Conservation (phyloP, 2,329 filamentous ascomycete species). For the Didymella pinodella region DNA sequence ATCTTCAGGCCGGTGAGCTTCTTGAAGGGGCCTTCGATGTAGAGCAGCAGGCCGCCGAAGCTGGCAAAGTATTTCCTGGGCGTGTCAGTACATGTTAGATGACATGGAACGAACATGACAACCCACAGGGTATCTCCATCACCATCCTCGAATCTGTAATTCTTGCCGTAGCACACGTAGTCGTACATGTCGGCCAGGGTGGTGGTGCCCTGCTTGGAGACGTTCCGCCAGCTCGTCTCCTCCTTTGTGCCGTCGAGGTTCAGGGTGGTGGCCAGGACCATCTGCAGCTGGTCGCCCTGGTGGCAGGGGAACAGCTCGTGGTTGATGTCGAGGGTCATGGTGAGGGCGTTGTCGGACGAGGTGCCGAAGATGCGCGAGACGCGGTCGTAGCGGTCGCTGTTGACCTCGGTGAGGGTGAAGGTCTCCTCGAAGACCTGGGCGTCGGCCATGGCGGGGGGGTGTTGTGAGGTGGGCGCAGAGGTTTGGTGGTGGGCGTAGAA, state of each 20-base stretch:
- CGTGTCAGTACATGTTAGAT: constrained; percentile 34
- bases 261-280: constrained; percentile 85
- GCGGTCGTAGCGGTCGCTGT: constrained; percentile 92
- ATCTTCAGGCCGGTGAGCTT: constrained; percentile 91
- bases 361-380: constrained; percentile 84
- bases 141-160: constrained; percentile 86
- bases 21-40: constrained; percentile 92
- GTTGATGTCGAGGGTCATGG: constrained; percentile 91
- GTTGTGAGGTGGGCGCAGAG: too few species aligned
- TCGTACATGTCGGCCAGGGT: constrained; percentile 80
- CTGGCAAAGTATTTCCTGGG: constrained; percentile 89
- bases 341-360: constrained; percentile 77
- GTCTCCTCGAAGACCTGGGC: constrained; percentile 92
- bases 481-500: constrained; percentile 7
- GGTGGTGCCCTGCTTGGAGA: constrained; percentile 58
- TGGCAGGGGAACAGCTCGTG: constrained; percentile 84
- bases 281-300: constrained; percentile 76
- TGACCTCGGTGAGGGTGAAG: constrained; percentile 81
- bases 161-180: constrained; percentile 88
- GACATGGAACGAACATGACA: neutral
- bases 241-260: constrained; percentile 78
- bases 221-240: constrained; percentile 70
- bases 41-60: constrained; percentile 90
- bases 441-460: constrained; percentile 69
- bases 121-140: constrained; percentile 87